phyloP scores from a whole-genome alignment of 1,284 basidiomycete species.

The Ceratobasidium sp. region DNA sequence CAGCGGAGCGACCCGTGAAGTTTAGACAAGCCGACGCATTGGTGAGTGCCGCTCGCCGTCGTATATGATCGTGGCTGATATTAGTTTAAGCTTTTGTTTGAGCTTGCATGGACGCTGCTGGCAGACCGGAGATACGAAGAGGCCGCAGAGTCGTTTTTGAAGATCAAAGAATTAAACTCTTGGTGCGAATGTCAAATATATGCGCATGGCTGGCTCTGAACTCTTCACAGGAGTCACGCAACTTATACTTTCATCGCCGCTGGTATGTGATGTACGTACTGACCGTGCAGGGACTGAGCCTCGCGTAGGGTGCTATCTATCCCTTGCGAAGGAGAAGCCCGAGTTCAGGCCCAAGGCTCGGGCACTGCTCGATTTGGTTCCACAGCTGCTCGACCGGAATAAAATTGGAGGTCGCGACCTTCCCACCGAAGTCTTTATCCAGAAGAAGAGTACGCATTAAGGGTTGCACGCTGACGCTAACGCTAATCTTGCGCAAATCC shows the following conservation, averaged over 20 bases:
- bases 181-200: slow-evolving; percentile 63
- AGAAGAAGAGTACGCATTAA: slow-evolving; percentile 69
- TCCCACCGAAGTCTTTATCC: slow-evolving; percentile 79
- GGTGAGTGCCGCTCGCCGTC: slow-evolving; percentile 57
- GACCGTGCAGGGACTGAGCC: slow-evolving; percentile 38
- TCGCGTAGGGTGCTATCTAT: slow-evolving; percentile 68
- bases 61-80: slow-evolving; percentile 10
- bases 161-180: slow-evolving; percentile 72
- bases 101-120: slow-evolving; percentile 80
- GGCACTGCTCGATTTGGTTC: slow-evolving; percentile 70
- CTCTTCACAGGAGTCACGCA: slow-evolving; percentile 70
- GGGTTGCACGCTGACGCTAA: slow-evolving; percentile 16
- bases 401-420: slow-evolving; percentile 75
- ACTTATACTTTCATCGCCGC: slow-evolving; percentile 82
- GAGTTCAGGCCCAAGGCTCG: slow-evolving; percentile 66
- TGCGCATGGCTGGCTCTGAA: slow-evolving; percentile 4
- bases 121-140: slow-evolving; percentile 74
- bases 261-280: slow-evolving; percentile 58
- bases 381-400: slow-evolving; percentile 67
- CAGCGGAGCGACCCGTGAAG: slow-evolving; percentile 63
- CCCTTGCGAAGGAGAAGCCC: slow-evolving; percentile 57
- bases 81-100: slow-evolving; percentile 71
- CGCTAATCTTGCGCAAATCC: slow-evolving; percentile 23
- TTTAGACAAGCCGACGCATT: slow-evolving; percentile 80
- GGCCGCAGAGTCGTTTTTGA: slow-evolving; percentile 73